Base-by-base conservation (phyloP, 768 basidiomycete species). In the Phylloporus sp. region DNA sequence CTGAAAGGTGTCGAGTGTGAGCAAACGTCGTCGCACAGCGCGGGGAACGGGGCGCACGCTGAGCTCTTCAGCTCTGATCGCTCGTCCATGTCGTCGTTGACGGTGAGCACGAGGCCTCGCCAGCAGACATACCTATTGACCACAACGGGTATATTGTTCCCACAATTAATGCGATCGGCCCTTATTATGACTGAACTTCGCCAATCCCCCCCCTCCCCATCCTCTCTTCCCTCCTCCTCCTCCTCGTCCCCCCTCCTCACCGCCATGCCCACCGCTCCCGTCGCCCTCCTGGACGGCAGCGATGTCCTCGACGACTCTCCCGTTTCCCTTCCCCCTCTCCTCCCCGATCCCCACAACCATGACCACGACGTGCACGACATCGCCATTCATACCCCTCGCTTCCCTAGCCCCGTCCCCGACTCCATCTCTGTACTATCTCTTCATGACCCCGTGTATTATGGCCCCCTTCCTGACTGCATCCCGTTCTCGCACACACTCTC, bases 401-500 rank as follows among this genome's bases (percentile, higher is more conserved):
- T 67, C 43, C 8, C 55, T 43, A 18, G 29, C 29, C 11, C 53
- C 52, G 56, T 63, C 46, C 47, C 55, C 45, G 52, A 59, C 50
- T 48, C 13, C 52, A 48, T 63, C 35, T 35, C 61, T 68, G 69
- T 68, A 70, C 64, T 68, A 68, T 69, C 68, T 48, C 56, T 68
- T 58, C 68, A 64, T 44, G 68, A 63, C 50, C 9, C 49, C 4
- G 35, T 69, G 65, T 69, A 69, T 69, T 69, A 70, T 68, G 67
- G 45, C 59, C 27, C 66, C 24, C 65, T 70, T 53, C 11, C 61
- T 2, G 66, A 65, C 34, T 68, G 57, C 50, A 45, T 27, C 38
- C 35, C 56, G 39, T 69, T 63, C 54, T 26, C 59, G 2, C 58
- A 53, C 31, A 16, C 57, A 10, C 60, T 68, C 49, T 43, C 58